These are phyloP conservation scores for Fusarium armeniacum DNA, from an alignment of 2,329 filamentous ascomycete species.

Conservation along the genomic window DNA sequence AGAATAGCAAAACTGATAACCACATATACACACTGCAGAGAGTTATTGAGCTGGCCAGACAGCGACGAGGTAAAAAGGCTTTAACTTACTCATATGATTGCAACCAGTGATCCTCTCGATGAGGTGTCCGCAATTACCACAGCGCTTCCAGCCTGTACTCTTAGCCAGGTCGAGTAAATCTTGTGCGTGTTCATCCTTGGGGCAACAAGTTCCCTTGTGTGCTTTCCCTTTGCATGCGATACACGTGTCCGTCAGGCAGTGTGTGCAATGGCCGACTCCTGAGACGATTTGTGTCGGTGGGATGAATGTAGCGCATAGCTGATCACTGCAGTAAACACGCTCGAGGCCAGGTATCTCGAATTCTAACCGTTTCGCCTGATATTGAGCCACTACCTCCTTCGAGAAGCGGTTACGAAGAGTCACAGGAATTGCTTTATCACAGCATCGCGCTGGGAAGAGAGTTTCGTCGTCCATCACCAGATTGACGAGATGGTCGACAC, in stretches of 20 bases:
- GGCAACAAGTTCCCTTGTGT: conserved; percentile 63
- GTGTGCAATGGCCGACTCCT: conserved; percentile 58
- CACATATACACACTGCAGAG: background rate
- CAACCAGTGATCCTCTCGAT: conserved; percentile 66
- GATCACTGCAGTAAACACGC: conserved; percentile 64
- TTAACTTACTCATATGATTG: conserved; percentile 68
- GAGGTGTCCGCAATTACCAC: conserved; percentile 59
- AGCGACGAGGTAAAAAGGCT: background rate
- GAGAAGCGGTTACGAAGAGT: conserved; percentile 49
- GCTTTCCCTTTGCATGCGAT: conserved; percentile 61
- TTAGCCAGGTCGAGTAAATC: conserved; percentile 58
- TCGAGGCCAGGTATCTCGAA: conserved; percentile 58
- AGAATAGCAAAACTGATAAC: background rate
- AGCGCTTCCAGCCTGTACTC: conserved; percentile 65
- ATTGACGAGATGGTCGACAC: conserved; percentile 61
- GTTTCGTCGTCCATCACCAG: conserved; percentile 63
- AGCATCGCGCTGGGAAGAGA: conserved; percentile 69
- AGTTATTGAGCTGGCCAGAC: background rate
- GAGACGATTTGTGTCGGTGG: conserved; percentile 48
- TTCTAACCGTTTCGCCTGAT: conserved; percentile 63
- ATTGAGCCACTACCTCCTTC: conserved; percentile 53
- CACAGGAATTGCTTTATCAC: conserved; percentile 58
- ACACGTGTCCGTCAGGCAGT: conserved; percentile 63
- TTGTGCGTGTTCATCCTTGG: conserved; percentile 58
- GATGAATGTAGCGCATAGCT: conserved; percentile 64